phyloP scores from a whole-genome alignment of 768 basidiomycete species.

The Tulasnella calospora region DNA sequence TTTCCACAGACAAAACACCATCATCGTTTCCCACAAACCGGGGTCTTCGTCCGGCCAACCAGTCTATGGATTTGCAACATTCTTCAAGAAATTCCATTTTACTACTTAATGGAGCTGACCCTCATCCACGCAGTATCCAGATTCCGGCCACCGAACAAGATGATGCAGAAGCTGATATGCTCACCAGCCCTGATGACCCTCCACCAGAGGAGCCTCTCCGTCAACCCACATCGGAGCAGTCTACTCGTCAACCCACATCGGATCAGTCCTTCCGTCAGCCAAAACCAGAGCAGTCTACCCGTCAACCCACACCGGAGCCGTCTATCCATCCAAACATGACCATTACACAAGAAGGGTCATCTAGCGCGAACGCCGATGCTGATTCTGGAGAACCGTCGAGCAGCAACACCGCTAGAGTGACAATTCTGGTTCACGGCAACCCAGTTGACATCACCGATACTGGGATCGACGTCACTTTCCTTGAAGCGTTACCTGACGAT shows the following conservation, averaged over 20 bases:
- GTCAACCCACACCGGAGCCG: too few species aligned
- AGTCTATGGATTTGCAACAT: background rate
- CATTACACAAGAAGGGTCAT: background rate
- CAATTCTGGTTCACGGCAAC: slow-evolving; percentile 86
- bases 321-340: too few species aligned
- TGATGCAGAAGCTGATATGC: too few species aligned
- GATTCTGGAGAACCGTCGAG: slow-evolving; percentile 31
- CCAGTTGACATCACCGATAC: slow-evolving; percentile 97
- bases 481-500: slow-evolving; percentile 95
- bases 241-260: too few species aligned
- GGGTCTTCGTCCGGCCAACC: background rate
- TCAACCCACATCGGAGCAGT: too few species aligned
- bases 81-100: background rate
- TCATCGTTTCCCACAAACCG: background rate
- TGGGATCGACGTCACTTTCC: slow-evolving; percentile 95
- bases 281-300: too few species aligned
- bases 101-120: background rate
- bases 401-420: slow-evolving; percentile 57
- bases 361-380: background rate
- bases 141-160: too few species aligned
- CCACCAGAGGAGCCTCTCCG: too few species aligned
- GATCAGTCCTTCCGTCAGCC: too few species aligned
- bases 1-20: too few species aligned
- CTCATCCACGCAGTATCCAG: too few species aligned
- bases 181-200: too few species aligned